These are phyloP conservation scores for Chaetomidium leptoderma DNA, from an alignment of 495 filamentous ascomycete genomes.

Conservation along the genomic window DNA sequence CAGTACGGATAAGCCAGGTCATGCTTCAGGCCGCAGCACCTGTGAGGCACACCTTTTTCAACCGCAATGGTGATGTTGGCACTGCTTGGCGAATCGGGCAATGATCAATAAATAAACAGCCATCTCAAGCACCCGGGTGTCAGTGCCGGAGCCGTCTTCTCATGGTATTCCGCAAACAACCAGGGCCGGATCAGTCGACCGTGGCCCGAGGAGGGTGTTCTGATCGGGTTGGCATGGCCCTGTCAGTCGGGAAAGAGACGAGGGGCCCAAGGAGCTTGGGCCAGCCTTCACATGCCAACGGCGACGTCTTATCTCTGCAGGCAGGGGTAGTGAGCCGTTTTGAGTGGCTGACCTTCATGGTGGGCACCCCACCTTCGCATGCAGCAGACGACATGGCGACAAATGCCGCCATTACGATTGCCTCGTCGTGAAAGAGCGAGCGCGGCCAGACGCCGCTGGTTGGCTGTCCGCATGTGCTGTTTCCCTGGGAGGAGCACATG, in stretches of 20 bases:
- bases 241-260: not conserved
- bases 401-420: conserved; percentile 8
- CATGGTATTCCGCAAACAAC: not conserved
- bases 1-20: too few species aligned
- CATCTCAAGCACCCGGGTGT: too few species aligned
- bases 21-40: not conserved
- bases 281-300: conserved; percentile 14
- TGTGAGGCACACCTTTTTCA: not conserved
- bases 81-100: not conserved
- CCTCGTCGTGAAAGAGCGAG: not conserved
- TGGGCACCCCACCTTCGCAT: conserved; percentile 11
- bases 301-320: not conserved
- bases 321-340: not conserved
- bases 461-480: conserved; percentile 5
- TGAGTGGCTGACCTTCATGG: not conserved
- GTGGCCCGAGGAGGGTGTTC: too few species aligned
- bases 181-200: too few species aligned
- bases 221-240: not conserved
- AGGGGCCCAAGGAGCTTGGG: conserved; percentile 2
- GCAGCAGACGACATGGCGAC: conserved; percentile 4
- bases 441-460: not conserved
- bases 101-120: not conserved
- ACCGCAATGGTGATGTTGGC: not conserved
- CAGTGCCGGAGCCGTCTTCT: too few species aligned
- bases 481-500: conserved; percentile 18